phyloP scores from a whole-genome alignment of 2,329 filamentous ascomycete genomes.

The Trichoderma endophyticum region DNA sequence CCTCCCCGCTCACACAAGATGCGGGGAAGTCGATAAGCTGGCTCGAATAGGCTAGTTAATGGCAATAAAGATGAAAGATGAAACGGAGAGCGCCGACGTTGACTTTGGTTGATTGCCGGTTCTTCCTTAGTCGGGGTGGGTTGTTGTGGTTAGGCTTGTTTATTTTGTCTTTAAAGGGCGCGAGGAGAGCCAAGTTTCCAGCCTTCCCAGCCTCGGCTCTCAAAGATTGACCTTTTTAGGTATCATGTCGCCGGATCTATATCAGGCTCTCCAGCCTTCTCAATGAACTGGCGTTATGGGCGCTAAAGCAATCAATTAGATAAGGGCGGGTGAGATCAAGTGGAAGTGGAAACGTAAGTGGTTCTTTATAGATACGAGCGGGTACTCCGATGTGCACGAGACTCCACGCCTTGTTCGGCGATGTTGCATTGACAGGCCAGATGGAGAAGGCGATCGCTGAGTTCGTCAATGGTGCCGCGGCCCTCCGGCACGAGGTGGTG shows the following conservation, averaged over 20 bases:
- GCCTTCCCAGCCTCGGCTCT: neutral
- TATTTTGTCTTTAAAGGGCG: neutral
- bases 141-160: neutral
- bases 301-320: neutral
- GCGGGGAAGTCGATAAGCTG: constrained; percentile 11
- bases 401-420: neutral
- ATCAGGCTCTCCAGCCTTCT: neutral
- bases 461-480: neutral
- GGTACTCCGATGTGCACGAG: neutral
- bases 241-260: neutral
- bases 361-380: neutral
- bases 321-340: neutral
- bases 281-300: neutral
- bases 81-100: neutral
- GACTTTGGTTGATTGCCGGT: constrained; percentile 2
- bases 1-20: constrained; percentile 1
- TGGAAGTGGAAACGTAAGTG: neutral
- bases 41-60: neutral
- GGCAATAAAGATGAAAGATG: neutral
- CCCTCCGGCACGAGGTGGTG: neutral
- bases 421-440: neutral
- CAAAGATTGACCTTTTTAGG: neutral
- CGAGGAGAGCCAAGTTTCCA: neutral
- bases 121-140: neutral
- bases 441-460: neutral